Evolutionary conservation across 306 rosid species (phyloP), one percentile per base, ranked within the genome.

Genomic region (Ormosia semicastrata): DNA sequence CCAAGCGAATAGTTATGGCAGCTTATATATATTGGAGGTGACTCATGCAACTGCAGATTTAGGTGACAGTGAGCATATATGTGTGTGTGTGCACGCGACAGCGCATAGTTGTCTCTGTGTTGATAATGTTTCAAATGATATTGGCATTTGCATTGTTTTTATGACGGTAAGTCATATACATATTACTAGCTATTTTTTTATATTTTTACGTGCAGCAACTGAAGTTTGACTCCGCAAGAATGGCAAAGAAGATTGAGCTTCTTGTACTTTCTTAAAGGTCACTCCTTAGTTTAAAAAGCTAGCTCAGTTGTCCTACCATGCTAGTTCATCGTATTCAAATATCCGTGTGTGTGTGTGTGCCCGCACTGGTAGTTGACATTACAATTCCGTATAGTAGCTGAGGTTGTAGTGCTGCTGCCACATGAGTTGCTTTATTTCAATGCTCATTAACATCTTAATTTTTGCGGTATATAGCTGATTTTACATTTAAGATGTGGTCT

Each of bases 191-290:
- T 34, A n/a, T 37, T 34, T 36, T 15, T 34, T 6, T 5, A 34
- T 64, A 33, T 66, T 53, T 56, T 46, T 37, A 15, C 12, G 34
- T 79, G 87, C 89, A 91, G 97, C 90, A 79, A 78, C 30, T 90
- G 90, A 85, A 84, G 91, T 67, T 56, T 43, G 93, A 90, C 52
- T 36, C 67, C 66, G 88, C 86, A 71, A 57, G 7, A 56, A 64
- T 88, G 82, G 82, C 87, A 64, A 76, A 43, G 71, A 34, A 90
- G 86, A 85, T 93, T 53, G 93, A 89, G 83, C 53, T 58, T 77
- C 86, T 93, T 41, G 87, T 90, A 73, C 72, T 49, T 68, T 85
- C 90, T 63, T 79, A 76, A 79, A 75, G 95, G 98, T 89, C 24
- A 54, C 37, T 75, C 41, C 47, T 84, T 71, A 79, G 53, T 9